These are phyloP conservation scores for Cryptococcus hybrid DNA, from an alignment of 1,284 basidiomycete species.

Conservation along the genomic window DNA sequence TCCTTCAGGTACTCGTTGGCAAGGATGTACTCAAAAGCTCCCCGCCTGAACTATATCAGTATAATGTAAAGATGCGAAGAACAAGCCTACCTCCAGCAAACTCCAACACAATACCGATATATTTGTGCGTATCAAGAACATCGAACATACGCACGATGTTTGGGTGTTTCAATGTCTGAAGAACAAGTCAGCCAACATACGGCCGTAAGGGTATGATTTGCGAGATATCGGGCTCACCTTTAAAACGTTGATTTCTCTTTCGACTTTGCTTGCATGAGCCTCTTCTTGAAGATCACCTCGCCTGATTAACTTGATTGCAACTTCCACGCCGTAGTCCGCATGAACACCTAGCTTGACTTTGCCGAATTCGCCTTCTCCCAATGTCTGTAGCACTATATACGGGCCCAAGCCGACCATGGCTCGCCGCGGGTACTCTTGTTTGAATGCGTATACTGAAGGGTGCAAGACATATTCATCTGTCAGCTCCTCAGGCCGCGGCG, in stretches of 20 bases:
- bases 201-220: constrained; percentile 12
- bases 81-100: constrained; percentile 71
- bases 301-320: constrained; percentile 98
- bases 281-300: constrained; percentile 86
- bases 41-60: constrained; percentile 60
- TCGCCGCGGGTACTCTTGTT: constrained; percentile 75
- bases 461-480: constrained; percentile 56
- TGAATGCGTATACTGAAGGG: constrained; percentile 81
- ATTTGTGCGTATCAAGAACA: constrained; percentile 99
- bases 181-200: neutral
- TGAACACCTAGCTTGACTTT: constrained; percentile 99
- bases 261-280: constrained; percentile 89
- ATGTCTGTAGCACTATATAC: constrained; percentile 89
- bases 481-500: constrained; percentile 41
- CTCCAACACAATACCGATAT: constrained; percentile 99
- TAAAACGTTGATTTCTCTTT: constrained; percentile 95
- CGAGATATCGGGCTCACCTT: constrained; percentile 60
- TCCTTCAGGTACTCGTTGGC: constrained; percentile 97
- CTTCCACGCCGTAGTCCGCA: constrained; percentile 92
- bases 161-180: constrained; percentile 86
- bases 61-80: neutral
- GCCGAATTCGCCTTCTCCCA: constrained; percentile 98
- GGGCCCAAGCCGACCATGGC: constrained; percentile 91
- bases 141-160: constrained; percentile 99
- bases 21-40: constrained; percentile 98